These are phyloP conservation scores for Mortierella sp. DNA, from an alignment of 371 early-diverging fungal species.

Conservation along the genomic window DNA sequence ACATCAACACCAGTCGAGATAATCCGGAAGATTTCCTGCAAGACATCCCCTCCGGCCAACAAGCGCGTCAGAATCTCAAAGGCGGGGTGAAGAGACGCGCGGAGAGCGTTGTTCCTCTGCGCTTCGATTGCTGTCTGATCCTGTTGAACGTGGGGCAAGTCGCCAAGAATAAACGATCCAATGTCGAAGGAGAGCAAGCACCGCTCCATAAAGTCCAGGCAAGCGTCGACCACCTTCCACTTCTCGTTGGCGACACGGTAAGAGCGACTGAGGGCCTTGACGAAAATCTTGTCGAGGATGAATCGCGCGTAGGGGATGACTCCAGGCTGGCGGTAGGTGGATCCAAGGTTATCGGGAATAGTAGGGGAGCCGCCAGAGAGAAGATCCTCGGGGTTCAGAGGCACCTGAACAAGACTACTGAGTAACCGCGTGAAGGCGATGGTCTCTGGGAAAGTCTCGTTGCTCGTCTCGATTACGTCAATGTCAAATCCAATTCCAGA, in stretches of 20 bases:
- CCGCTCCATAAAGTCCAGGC: slow-evolving; percentile 84
- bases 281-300: slow-evolving; percentile 85
- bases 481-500: slow-evolving; percentile 81
- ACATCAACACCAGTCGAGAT: slow-evolving; percentile 71
- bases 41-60: slow-evolving; percentile 81
- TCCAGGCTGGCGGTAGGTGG: slow-evolving; percentile 75
- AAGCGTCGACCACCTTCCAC: slow-evolving; percentile 84
- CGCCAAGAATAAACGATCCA: slow-evolving; percentile 55
- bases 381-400: slow-evolving; percentile 62
- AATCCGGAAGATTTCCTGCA: slow-evolving; percentile 76
- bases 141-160: slow-evolving; percentile 23
- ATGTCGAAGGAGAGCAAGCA: slow-evolving; percentile 84
- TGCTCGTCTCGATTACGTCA: slow-evolving; percentile 80
- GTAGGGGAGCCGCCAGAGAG: slow-evolving; percentile 60
- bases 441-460: slow-evolving; percentile 87
- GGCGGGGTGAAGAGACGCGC: slow-evolving; percentile 80
- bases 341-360: slow-evolving; percentile 60
- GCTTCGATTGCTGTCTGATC: slow-evolving; percentile 40
- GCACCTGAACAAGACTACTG: slow-evolving; percentile 76
- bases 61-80: slow-evolving; percentile 85
- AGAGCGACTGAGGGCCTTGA: slow-evolving; percentile 74
- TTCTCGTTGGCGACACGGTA: slow-evolving; percentile 79
- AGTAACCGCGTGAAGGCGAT: slow-evolving; percentile 84
- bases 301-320: slow-evolving; percentile 85
- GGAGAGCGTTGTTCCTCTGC: slow-evolving; percentile 38